Evolutionary conservation across 306 rosid genomes (phyloP).

Genomic region (Clitoria ternatea): DNA sequence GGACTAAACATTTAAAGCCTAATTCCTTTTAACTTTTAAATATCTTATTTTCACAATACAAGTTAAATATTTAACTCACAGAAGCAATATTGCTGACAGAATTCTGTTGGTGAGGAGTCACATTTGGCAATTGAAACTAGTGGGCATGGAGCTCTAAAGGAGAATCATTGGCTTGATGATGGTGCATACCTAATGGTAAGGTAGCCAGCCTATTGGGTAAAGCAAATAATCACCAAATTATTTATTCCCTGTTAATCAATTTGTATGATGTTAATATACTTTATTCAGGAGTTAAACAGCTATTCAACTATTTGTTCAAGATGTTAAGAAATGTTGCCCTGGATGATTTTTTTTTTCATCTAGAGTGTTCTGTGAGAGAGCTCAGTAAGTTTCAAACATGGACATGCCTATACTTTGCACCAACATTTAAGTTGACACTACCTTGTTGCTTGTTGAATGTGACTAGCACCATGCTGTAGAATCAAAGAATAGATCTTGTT

Average conservation of each 20-base stretch:
- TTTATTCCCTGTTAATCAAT: constrained; percentile 16
- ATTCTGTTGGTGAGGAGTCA: constrained; percentile 79
- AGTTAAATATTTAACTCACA: constrained; percentile 28
- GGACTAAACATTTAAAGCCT: too few relatives aligned
- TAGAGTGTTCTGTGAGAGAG: too few relatives aligned
- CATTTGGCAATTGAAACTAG: constrained; percentile 98
- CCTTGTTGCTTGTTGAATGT: constrained; percentile 1
- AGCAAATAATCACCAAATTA: constrained; percentile 7
- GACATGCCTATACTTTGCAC: neutral
- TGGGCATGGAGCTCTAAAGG: constrained; percentile 99
- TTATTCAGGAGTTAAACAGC: neutral
- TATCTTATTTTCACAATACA: neutral
- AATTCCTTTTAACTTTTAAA: neutral
- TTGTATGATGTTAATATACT: neutral
- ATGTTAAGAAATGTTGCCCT: neutral
- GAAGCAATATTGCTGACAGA: constrained; percentile 46
- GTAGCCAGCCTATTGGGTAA: neutral
- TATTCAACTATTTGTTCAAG: neutral
- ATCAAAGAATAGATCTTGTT: neutral
- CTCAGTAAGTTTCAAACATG: too few relatives aligned
- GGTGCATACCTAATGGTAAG: constrained; percentile 97
- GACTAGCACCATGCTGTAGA: neutral
- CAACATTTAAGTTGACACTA: neutral
- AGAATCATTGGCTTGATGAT: constrained; percentile 97
- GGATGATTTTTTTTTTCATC: neutral